Percentiles rank a stretch among this genome's conserved stretches.
Conservation (phyloP, 441 rosid species). For the Populus hybrid region DNA sequence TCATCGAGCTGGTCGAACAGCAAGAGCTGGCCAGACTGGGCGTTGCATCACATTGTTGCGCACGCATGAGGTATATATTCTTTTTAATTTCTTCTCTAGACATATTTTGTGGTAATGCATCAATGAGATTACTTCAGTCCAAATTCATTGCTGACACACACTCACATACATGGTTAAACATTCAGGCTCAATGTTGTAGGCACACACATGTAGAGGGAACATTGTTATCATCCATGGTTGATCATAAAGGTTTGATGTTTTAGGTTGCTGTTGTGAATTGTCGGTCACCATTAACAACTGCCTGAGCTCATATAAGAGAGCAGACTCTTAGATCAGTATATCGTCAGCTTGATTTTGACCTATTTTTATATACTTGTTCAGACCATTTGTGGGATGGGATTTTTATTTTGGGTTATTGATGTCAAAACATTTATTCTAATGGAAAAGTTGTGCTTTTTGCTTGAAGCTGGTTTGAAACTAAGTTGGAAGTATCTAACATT, state of each 20-base stretch:
- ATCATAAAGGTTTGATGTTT: neutral
- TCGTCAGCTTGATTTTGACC: neutral
- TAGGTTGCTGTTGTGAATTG: neutral
- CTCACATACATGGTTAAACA: neutral
- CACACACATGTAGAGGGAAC: no score
- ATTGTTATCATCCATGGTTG: neutral
- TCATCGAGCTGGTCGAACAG: conserved; percentile 96
- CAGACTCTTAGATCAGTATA: neutral
- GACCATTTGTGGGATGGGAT: neutral
- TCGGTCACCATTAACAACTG: neutral
- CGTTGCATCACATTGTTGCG: conserved; percentile 82
- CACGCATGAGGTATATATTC: conserved; percentile 56
- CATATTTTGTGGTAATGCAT: neutral
- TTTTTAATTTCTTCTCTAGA: neutral
- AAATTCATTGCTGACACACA: neutral
- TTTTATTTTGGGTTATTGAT: neutral
- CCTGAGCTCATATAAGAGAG: neutral
- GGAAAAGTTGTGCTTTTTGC: neutral
- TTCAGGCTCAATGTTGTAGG: neutral
- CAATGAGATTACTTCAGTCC: neutral
- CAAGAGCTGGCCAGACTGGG: conserved; percentile 91
- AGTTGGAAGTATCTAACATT: neutral
- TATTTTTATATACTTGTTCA: no score
- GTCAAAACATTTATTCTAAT: neutral
- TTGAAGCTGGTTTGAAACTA: neutral